Evolutionary conservation across 306 rosid species (phyloP), one percentile per base, ranked within the genome.

Genomic region (Ceratonia siliqua): DNA sequence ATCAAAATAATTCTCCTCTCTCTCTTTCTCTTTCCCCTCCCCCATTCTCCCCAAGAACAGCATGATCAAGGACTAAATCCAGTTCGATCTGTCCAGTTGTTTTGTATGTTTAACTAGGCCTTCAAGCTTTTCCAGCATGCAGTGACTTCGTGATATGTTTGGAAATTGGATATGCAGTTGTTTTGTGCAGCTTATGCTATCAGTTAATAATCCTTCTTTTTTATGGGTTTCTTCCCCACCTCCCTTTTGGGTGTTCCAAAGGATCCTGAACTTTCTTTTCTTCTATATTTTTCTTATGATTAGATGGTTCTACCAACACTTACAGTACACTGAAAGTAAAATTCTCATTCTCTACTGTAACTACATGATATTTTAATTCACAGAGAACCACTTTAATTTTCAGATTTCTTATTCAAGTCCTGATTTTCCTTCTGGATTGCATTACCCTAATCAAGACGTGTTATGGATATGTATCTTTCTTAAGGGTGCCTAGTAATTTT

Each of bases 81-180:
- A 53, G 35, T 61, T 32, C 66, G 30, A 63, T 72, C 57, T 49
- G 35, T 46, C 5, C 35, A 30, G 55, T 18, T 3, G 49, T 28
- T 62, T 39, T 35, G 64, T 27, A 28, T 52, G 56, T 28, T 32
- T 57, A 56, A 20, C 56, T 46, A 32, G 10, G 43, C 18, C 30
- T 10, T 58, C 18, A 39, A 72, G 43, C 77, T 28, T 27, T 43
- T 65, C 7, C 21, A 8, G 20, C 8, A 27, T 30, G 12, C 24
- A 53, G 14, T 64, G 73, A 53, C n/a, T 64, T 39, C 48, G 39
- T 52, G 70, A 73, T 45, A 30, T 54, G 55, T 72, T n/a, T n/a
- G n/a, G n/a, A n/a, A n/a, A 1, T 76, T 68, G 55, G 38, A 36
- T 68, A 67, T 68, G 57, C 46, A 48, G 72, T 62, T 70, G 68